These are phyloP conservation scores for Conidiobolus incongruus DNA, from an alignment of 371 early-diverging fungal genomes.

Conservation along the genomic window DNA sequence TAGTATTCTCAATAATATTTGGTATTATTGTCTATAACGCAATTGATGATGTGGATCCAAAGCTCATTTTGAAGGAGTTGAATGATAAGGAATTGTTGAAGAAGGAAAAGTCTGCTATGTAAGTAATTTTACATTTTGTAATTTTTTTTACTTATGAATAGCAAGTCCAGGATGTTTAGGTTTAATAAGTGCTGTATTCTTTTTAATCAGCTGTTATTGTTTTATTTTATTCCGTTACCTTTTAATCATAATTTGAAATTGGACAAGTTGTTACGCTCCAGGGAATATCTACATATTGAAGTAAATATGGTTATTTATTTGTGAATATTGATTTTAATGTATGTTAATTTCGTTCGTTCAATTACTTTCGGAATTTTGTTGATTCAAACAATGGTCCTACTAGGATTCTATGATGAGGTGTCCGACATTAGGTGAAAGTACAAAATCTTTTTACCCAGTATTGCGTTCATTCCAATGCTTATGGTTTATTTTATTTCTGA, in stretches of 20 bases:
- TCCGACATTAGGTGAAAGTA: constrained; percentile 88
- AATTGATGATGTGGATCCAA: too few species aligned
- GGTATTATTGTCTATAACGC: too few species aligned
- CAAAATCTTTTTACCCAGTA: constrained; percentile 83
- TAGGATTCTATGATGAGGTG: constrained; percentile 97
- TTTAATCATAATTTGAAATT: background rate
- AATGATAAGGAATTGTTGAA: too few species aligned
- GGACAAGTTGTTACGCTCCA: background rate
- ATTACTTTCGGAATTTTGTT: constrained; percentile 72
- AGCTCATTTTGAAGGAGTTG: too few species aligned
- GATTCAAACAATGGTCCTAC: constrained; percentile 78
- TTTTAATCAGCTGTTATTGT: background rate
- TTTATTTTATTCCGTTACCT: background rate
- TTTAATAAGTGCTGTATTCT: background rate
- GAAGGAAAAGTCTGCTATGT: too few species aligned
- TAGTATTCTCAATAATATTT: too few species aligned
- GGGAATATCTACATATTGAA: background rate
- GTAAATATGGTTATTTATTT: background rate
- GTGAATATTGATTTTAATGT: background rate
- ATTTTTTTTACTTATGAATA: background rate
- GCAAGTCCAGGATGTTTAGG: background rate
- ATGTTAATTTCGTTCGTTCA: constrained; percentile 37
- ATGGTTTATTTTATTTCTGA: constrained; percentile 80
- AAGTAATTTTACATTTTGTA: too few species aligned
- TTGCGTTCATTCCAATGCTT: constrained; percentile 83